These are phyloP conservation scores for Combretum micranthum DNA, from an alignment of 345 rosid species.

Conservation along the genomic window DNA sequence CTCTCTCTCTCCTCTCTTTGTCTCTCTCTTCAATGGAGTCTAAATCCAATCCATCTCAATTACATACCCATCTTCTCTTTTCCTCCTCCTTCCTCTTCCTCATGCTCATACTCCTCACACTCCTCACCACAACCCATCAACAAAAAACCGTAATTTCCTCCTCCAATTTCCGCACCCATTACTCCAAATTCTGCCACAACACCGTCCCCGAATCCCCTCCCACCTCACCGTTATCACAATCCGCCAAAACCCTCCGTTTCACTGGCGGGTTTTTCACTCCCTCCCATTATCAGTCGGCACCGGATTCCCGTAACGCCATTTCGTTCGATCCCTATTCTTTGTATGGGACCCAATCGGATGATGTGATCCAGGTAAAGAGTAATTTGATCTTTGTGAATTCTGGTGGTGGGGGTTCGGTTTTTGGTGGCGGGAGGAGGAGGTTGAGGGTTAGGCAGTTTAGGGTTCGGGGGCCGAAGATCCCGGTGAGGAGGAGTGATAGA, in stretches of 20 bases:
- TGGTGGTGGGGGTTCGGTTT: conserved; percentile 1
- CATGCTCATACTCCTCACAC: too few relatives aligned
- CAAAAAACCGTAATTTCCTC: neutral
- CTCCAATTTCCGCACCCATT: neutral
- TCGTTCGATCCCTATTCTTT: conserved; percentile 8
- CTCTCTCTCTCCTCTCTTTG: too few relatives aligned
- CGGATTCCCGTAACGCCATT: neutral
- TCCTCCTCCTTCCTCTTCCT: too few relatives aligned
- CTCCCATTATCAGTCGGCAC: neutral
- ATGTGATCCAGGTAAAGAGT: conserved; percentile 29
- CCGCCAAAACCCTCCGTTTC: neutral
- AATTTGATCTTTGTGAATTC: conserved; percentile 21
- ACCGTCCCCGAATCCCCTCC: too few relatives aligned
- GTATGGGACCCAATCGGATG: conserved; percentile 16
- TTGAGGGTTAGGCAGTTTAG: conserved; percentile 28
- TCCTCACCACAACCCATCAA: too few relatives aligned
- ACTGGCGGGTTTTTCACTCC: conserved; percentile 18
- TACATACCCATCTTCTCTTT: too few relatives aligned
- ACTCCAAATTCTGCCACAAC: conserved; percentile 8
- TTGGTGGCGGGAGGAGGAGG: conserved; percentile 18
- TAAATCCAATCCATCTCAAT: too few relatives aligned
- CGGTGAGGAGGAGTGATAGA: conserved; percentile 17
- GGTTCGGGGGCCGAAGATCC: conserved; percentile 47
- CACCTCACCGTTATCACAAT: too few relatives aligned
- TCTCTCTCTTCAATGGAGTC: too few relatives aligned